Conservation (phyloP, 1,284 basidiomycete species). For the Heimioporus punctisporus region DNA sequence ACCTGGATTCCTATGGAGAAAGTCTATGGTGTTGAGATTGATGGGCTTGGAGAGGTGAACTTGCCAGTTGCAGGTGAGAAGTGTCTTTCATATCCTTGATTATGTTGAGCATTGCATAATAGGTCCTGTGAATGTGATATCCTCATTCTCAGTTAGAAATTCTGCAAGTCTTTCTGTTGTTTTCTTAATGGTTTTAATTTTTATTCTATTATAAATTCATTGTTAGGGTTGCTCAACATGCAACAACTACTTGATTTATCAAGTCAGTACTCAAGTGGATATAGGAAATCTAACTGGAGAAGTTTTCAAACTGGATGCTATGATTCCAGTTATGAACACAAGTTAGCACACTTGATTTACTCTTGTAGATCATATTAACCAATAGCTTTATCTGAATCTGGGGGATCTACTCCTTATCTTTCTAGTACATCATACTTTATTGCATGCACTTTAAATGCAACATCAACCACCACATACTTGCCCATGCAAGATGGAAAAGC, state of each 20-base stretch:
- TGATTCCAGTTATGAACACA: neutral
- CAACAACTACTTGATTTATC: neutral
- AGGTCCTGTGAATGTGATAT: neutral
- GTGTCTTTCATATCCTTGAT: neutral
- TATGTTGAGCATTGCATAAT: neutral
- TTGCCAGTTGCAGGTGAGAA: neutral
- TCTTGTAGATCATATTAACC: too few species aligned
- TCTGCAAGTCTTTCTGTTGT: neutral
- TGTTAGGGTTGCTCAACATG: neutral
- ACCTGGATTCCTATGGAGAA: neutral
- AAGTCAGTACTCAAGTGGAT: slow-evolving; percentile 1
- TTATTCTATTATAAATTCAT: too few species aligned
- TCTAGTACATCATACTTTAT: slow-evolving; percentile 5
- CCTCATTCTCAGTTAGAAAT: neutral
- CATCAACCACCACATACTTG: neutral
- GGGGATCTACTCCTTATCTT: neutral
- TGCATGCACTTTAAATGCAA: slow-evolving; percentile 5
- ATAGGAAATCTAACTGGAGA: neutral
- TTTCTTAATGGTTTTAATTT: neutral
- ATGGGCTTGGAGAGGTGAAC: slow-evolving; percentile 5
- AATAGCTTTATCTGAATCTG: neutral
- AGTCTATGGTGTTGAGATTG: neutral
- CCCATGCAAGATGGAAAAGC: slow-evolving; percentile 2
- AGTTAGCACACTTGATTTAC: too few species aligned
- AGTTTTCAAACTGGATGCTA: neutral